These are phyloP conservation scores for Ceratocystis papillata DNA, from an alignment of 2,329 filamentous ascomycete genomes.

Conservation along the genomic window DNA sequence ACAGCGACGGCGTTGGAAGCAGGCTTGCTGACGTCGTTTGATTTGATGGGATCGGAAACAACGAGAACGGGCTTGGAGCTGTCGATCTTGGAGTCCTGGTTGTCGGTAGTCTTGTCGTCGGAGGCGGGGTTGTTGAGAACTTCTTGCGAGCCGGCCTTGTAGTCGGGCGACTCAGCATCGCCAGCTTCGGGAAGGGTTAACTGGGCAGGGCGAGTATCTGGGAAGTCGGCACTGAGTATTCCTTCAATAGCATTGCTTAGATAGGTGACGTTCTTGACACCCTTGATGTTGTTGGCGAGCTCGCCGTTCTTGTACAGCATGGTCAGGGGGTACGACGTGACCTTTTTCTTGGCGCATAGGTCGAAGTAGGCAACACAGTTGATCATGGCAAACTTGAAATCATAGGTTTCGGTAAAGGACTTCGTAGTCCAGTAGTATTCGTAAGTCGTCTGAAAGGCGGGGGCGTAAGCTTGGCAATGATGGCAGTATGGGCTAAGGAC, in stretches of 20 bases:
- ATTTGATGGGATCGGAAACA: slow-evolving; percentile 23
- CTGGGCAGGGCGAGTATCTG: slow-evolving; percentile 62
- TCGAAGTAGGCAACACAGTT: slow-evolving; percentile 80
- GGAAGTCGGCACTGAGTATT: slow-evolving; percentile 63
- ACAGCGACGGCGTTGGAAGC: slow-evolving; percentile 26
- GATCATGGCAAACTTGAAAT: slow-evolving; percentile 75
- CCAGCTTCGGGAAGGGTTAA: slow-evolving; percentile 62
- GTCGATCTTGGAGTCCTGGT: slow-evolving; percentile 26
- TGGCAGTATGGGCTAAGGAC: slow-evolving; percentile 46
- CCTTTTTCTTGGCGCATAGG: slow-evolving; percentile 56
- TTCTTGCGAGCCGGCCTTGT: neutral
- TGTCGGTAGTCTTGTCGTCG: slow-evolving; percentile 28
- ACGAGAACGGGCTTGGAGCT: slow-evolving; percentile 16
- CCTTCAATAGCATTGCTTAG: slow-evolving; percentile 65
- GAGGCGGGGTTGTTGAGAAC: slow-evolving; percentile 26
- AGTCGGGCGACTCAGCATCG: slow-evolving; percentile 39
- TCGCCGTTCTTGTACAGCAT: slow-evolving; percentile 70
- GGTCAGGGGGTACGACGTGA: slow-evolving; percentile 65
- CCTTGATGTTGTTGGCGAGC: slow-evolving; percentile 50
- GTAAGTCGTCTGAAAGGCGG: slow-evolving; percentile 82
- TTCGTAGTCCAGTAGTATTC: slow-evolving; percentile 90
- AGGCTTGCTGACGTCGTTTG: slow-evolving; percentile 27
- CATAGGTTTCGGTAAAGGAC: slow-evolving; percentile 68
- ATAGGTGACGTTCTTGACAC: slow-evolving; percentile 54
- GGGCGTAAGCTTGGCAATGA: slow-evolving; percentile 71